A percentile compares a stretch with the other conserved stretches of the same genome.
Evolutionary conservation across 768 basidiomycete species (phyloP).

Genomic region (Russula sp.): DNA sequence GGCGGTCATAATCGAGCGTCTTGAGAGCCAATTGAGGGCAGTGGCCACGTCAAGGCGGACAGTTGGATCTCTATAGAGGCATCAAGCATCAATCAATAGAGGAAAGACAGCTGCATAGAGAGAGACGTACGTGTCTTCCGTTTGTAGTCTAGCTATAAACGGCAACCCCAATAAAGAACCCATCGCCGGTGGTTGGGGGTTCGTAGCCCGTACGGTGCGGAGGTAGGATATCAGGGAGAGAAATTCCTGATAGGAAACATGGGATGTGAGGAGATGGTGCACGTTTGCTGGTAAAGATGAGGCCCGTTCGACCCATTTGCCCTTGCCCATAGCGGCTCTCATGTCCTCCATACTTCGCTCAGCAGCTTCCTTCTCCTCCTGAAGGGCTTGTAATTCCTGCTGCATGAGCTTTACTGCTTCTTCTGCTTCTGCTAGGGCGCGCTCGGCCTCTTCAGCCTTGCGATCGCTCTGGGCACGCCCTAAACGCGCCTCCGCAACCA

Average conservation of each 20-base stretch:
- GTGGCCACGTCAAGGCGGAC: conserved; percentile 92
- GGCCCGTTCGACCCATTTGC: conserved; percentile 58
- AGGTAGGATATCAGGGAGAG: conserved; percentile 73
- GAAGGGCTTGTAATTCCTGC: conserved; percentile 73
- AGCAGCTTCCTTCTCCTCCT: conserved; percentile 61
- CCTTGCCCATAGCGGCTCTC: conserved; percentile 56
- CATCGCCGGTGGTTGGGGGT: conserved; percentile 61
- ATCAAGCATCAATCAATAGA: conserved; percentile 20
- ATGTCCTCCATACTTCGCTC: conserved; percentile 53
- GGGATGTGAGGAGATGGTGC: conserved; percentile 57
- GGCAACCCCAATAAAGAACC: conserved; percentile 73
- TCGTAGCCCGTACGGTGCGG: conserved; percentile 62
- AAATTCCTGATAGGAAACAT: conserved; percentile 80
- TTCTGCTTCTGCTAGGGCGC: conserved; percentile 77
- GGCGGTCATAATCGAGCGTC: conserved; percentile 77
- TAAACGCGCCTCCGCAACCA: conserved; percentile 93
- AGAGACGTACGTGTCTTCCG: conserved; percentile 81
- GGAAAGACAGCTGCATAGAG: conserved; percentile 22
- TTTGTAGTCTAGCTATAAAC: conserved; percentile 68
- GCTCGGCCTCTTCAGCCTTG: conserved; percentile 73
- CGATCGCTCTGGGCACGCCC: conserved; percentile 63
- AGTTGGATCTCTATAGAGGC: conserved; percentile 71
- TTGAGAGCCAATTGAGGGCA: conserved; percentile 89
- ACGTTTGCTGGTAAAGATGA: conserved; percentile 32
- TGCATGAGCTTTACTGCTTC: conserved; percentile 85